Base-by-base conservation (phyloP, 2,329 filamentous ascomycete species). In the Monilinia polystroma region DNA sequence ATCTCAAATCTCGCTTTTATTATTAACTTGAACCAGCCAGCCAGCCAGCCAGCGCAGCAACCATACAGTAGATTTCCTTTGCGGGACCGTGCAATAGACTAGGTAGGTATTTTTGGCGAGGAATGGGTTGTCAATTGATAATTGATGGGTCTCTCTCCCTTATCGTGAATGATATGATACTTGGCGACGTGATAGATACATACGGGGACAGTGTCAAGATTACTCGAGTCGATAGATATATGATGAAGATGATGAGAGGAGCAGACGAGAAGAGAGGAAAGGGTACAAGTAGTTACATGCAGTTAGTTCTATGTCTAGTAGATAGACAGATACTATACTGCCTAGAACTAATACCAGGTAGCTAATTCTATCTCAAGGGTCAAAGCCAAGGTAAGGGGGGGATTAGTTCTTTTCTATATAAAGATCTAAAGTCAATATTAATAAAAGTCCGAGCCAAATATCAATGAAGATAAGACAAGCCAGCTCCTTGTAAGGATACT, bases 1-100 rank as follows among this genome's bases (percentile, higher is more conserved):
- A 38, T 38, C n/a, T 54, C 49, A 63, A 63, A 63, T 63, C 35
- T 63, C 47, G 51, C 47, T 43, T 43, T 54, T 54, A 18, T 63
- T 54, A 63, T 63, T 54, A 41, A n/a, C n/a, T 18, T 51, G 58
- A 60, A 60, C 58, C 57, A 49, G 43, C 16, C 16, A 16, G 16
- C 16, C 45, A n/a, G 20, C 45, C 45, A 47, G 20, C 18, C 45
- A 49, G 20, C 58, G 58, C 58, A 60, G 45, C 58, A 60, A 29
- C 32, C 53, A 55, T 51, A 26, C 3, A 26, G 3, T 52, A 11
- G 3, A 26, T 60, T 43, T 43, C 38, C 41, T 16, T 16, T 43
- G 41, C 41, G 41, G 41, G 41, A 43, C 41, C 41, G 41, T 43
- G 41, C 41, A 16, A 16, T 43, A 45, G n/a, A 51, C 51, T 49